Base-by-base conservation (phyloP, 1,284 basidiomycete genomes). In the Mrakiaceae sp. region DNA sequence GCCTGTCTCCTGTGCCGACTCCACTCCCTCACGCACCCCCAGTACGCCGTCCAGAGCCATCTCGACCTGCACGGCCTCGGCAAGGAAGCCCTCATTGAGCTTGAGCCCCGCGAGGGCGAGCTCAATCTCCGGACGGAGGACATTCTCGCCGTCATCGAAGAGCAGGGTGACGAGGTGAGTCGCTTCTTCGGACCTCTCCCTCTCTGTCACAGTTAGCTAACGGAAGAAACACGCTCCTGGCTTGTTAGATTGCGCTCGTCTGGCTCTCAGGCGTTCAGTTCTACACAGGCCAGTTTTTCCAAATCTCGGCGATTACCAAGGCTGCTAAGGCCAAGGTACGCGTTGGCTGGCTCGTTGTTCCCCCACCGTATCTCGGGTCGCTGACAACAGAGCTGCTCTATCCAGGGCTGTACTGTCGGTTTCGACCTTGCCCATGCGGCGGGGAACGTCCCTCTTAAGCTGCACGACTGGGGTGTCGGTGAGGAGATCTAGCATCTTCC, bases 11-110 rank as follows among this genome's bases (percentile, higher is more conserved):
- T 47, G 44, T 43, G 58, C 14, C 27, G 60, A 51, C 40, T 39
- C 49, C 14, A 12, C 58, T 27, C 48, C 39, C 51, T 49, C 14
- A 39, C 51, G 44, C 27, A 64, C 46, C 3, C 61, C 14, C 72
- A 96, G 92, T 98, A 98, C 74, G 96, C 95, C 27, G 89, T 98
- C 71, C 83, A 87, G 60, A 96, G 93, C 44, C 93, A 97, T 77
- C 87, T 84, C 50, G 75, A 79, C 62, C 79, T 88, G 60, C 90
- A 91, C 77, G 87, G 87, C n/a, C 83, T 88, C 71, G 83, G 88
- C 71, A 86, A 88, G 27, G 81, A 83, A 50, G 84, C 89, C 11
- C 82, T 98, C 67, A 80, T 97, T 52, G 85, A 90, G 70, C 75
- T 98, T 58, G 78, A 80, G 43, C 93, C 95, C 51, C 83, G 90